These are phyloP conservation scores for Metschnikowia continentalis DNA, from an alignment of 805 yeast genomes.

Conservation along the genomic window DNA sequence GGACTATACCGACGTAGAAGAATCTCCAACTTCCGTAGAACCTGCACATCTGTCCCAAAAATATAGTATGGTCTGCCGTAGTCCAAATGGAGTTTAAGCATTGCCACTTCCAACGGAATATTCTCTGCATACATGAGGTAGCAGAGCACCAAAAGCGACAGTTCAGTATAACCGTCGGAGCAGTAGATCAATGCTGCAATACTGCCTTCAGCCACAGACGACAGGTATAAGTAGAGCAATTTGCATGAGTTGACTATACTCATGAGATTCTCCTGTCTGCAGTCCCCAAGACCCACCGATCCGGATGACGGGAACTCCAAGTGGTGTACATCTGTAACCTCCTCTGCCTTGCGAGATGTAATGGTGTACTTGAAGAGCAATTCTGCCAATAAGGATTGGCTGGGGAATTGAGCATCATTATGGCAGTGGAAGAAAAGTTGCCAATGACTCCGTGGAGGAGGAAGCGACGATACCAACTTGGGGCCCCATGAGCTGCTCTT, in stretches of 20 bases:
- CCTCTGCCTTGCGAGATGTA: constrained; percentile 20
- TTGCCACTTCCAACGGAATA: constrained; percentile 57
- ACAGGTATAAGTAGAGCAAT: constrained; percentile 45
- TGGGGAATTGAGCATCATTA: constrained; percentile 56
- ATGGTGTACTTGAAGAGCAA: constrained; percentile 31
- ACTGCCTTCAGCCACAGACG: constrained; percentile 26
- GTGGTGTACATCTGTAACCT: constrained; percentile 20
- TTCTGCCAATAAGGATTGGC: constrained; percentile 32
- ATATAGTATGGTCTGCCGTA: constrained; percentile 79
- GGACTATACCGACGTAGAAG: constrained; percentile 63
- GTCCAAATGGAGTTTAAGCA: constrained; percentile 55
- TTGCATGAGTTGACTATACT: constrained; percentile 69
- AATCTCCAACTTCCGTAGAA: constrained; percentile 61
- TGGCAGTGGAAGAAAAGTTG: constrained; percentile 53
- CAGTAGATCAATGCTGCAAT: constrained; percentile 62
- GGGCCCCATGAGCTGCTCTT: not conserved
- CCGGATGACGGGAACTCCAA: constrained; percentile 85
- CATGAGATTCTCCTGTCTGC: constrained; percentile 55
- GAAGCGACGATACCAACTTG: constrained; percentile 17
- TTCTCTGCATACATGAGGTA: constrained; percentile 69
- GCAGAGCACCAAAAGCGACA: constrained; percentile 68
- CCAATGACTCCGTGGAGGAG: constrained; percentile 54
- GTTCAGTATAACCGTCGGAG: constrained; percentile 90
- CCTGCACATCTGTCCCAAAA: constrained; percentile 68
- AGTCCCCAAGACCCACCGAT: constrained; percentile 69